These are phyloP conservation scores for Coemansia sp. DNA, from an alignment of 192 early-diverging fungal genomes.

Conservation along the genomic window DNA sequence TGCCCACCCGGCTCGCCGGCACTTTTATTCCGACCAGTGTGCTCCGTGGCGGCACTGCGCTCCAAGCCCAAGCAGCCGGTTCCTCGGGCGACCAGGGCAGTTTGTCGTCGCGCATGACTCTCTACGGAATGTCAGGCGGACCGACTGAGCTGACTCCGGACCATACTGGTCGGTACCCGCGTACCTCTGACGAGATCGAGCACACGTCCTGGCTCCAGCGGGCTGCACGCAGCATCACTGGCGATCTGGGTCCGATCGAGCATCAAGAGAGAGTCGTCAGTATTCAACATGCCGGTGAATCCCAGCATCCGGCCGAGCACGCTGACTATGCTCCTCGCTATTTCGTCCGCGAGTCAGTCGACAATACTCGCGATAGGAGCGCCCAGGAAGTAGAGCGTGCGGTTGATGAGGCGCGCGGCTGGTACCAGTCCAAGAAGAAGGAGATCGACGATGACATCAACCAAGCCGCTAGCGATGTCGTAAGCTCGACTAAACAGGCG, in stretches of 20 bases:
- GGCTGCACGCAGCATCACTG: constrained; percentile 14
- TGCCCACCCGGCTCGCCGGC: constrained; percentile 25
- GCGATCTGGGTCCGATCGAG: constrained; percentile 46
- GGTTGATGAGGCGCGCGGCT: constrained; percentile 22
- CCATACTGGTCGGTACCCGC: constrained; percentile 17
- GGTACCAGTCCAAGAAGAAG: constrained; percentile 39
- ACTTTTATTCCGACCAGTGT: constrained; percentile 40
- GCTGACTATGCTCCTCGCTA: background rate
- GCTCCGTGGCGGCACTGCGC: constrained; percentile 2
- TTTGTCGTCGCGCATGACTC: background rate
- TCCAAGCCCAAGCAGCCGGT: background rate
- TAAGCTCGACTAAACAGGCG: constrained; percentile 1
- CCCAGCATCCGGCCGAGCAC: background rate
- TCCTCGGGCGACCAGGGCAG: background rate
- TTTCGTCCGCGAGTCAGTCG: background rate
- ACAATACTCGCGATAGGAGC: background rate
- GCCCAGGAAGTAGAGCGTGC: background rate
- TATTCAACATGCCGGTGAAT: background rate
- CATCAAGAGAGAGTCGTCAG: constrained; percentile 20
- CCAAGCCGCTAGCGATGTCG: background rate
- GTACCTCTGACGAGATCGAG: constrained; percentile 26
- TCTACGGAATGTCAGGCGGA: background rate
- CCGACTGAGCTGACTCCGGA: background rate
- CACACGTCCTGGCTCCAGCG: constrained; percentile 26
- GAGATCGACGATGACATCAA: constrained; percentile 12